phyloP scores from a whole-genome alignment of 2,329 filamentous ascomycete genomes.

The Epichloe elymi region DNA sequence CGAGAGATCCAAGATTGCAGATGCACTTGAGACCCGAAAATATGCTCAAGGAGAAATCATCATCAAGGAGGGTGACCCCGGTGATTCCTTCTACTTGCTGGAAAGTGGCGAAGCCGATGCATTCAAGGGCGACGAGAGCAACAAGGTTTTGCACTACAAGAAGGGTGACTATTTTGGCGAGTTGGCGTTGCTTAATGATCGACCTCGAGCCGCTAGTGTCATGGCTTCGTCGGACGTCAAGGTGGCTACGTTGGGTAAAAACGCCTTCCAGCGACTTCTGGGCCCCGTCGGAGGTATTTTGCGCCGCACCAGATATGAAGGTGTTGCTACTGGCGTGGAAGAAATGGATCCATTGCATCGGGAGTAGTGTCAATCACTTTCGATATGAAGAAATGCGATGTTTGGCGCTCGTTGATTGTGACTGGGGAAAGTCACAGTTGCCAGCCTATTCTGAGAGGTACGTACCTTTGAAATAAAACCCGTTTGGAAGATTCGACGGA shows the following conservation, averaged over 20 bases:
- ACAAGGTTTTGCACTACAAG: conserved; percentile 65
- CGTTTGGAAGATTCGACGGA: background rate
- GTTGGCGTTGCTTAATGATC: conserved; percentile 83
- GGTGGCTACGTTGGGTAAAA: conserved; percentile 82
- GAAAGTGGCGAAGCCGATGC: conserved; percentile 81
- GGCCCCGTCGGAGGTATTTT: conserved; percentile 92
- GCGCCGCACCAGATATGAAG: conserved; percentile 59
- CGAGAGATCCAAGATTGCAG: conserved; percentile 93
- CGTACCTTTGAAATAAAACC: background rate
- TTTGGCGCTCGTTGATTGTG: background rate
- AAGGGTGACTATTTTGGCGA: conserved; percentile 98
- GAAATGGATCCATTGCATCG: conserved; percentile 52
- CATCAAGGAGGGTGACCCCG: conserved; percentile 83
- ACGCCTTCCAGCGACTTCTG: conserved; percentile 84
- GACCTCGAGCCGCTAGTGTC: conserved; percentile 81
- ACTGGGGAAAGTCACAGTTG: background rate
- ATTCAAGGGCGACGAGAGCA: conserved; percentile 59
- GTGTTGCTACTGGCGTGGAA: conserved; percentile 48
- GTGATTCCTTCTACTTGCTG: conserved; percentile 82
- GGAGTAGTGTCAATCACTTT: conserved; percentile 9
- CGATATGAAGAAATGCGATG: background rate
- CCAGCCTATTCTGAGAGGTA: background rate
- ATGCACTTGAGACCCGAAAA: conserved; percentile 85
- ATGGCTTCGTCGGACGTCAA: conserved; percentile 78
- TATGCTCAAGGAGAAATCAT: conserved; percentile 69